Base-by-base conservation (phyloP, 805 yeast species). In the Ogataea neopini region DNA sequence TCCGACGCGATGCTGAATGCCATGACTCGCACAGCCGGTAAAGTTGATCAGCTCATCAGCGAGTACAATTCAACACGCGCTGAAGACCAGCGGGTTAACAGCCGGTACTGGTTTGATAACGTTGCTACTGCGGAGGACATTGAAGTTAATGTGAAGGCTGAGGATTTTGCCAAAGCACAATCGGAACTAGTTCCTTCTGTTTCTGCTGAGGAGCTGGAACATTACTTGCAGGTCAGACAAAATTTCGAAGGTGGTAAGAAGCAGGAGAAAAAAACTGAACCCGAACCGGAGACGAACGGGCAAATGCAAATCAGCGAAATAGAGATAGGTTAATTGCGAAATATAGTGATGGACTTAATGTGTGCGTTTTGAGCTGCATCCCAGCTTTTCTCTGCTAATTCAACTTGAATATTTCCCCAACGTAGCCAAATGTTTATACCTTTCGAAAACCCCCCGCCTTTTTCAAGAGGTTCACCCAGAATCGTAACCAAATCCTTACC, bases 1-100 rank as follows among this genome's bases (percentile, higher is more conserved):
- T 86, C 96, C 0, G 98, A 94, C 67, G 88, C 98, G 0, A 89
- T 92, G 94, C 75, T 92, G 57, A 89, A 89, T 66, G 97, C 98
- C 1, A 92, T 94, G 97, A 87, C 94, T 1, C 73, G 98, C 56
- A 82, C 85, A 0, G 97, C 98, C 1, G 74, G 74, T 7, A 80
- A 76, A 29, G 89, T 86, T 13, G 98, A 94, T 59, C 58, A 53
- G 1, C 85, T 84, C 60, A 76, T 91, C 28, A 68, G 70, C 29
- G 51, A 57, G 22, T 81, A 74, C 56, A 89, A 87, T 60, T 50
- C 56, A 15, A 53, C 50, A 4, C 50, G 64, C 28, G 57, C 42
- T 1, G 59, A 51, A 4, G 73, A 74, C 4, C 74, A 72, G 3
- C 68, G 69, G 6, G 75, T 88, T 0, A 80, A 86, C 6, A 77